Base-by-base conservation (phyloP, 192 early-diverging fungal genomes). In the Coemansia aciculifera region DNA sequence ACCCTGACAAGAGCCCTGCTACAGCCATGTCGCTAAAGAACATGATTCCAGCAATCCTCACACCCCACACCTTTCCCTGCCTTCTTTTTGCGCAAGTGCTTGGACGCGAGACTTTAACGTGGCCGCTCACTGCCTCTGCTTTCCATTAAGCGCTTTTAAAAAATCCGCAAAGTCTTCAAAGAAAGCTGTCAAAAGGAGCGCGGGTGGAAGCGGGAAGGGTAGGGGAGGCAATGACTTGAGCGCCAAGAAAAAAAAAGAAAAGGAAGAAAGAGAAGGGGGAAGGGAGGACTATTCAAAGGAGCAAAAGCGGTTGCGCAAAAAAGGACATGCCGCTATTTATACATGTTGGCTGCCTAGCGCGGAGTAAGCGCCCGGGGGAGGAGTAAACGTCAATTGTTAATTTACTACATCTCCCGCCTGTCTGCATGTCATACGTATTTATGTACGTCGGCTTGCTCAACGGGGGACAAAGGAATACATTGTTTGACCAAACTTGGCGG, bases 101-200 rank as follows among this genome's bases (percentile, higher is more conserved):
- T 24, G 49, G 24, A 52, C 49, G 21, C 49, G 49, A 52, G 49
- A 52, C 49, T 52, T 52, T 52, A 8, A n/a, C 49, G 49, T 52
- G 49, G 49, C 49, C 49, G 23, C 49, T 24, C 11, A 27, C 49
- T 13, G 23, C 49, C 49, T 52, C 49, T 29, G 49, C 49, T 52
- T 52, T 52, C 49, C 49, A 64, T 46, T 44, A 64, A 64, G 42
- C 9, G 27, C 24, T 46, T 40, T 42, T 43, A 10, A 49, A 64
- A 48, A 64, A 48, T 64, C 32, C 42, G 32, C 44, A 34, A 65
- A 54, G 36, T 11, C 19, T n/a, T 36, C 60, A 52, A 63, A 63
- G 12, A n/a, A 24, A 17, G 31, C 64, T 38, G 36, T 23, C 27
- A 57, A 42, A 57, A 63, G 31, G 34, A 19, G 19, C 6, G 61